Percentiles rank a stretch among this genome's conserved stretches.
phyloP scores from a whole-genome alignment of 2,329 filamentous ascomycete species.

The Exophiala spinifera region DNA sequence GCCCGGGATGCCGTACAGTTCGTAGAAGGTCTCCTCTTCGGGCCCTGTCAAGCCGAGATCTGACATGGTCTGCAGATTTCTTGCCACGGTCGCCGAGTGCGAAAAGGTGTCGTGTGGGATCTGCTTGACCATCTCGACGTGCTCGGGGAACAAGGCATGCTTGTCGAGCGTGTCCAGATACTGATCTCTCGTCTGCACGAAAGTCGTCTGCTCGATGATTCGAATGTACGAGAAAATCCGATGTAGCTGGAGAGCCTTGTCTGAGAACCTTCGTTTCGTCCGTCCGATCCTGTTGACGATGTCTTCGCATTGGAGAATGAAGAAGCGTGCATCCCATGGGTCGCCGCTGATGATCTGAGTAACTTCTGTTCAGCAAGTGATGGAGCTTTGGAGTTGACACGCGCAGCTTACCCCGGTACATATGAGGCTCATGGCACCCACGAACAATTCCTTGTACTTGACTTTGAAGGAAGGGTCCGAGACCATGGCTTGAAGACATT shows the following conservation, averaged over 20 bases:
- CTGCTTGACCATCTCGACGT: constrained; percentile 8
- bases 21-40: constrained; percentile 6
- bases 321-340: constrained; percentile 10
- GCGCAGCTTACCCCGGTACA: constrained; percentile 6
- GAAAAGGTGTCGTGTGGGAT: constrained; percentile 5
- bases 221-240: constrained; percentile 11
- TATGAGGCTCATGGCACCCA: constrained; percentile 10
- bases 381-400: not conserved
- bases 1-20: constrained; percentile 4
- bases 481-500: constrained; percentile 1
- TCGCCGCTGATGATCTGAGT: constrained; percentile 13
- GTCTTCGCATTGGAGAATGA: constrained; percentile 15
- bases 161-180: constrained; percentile 8
- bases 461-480: not conserved
- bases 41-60: constrained; percentile 7
- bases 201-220: constrained; percentile 11
- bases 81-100: not conserved
- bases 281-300: constrained; percentile 10
- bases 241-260: constrained; percentile 9
- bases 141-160: constrained; percentile 3
- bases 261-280: constrained; percentile 3
- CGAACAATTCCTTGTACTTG: constrained; percentile 12
- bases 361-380: not conserved
- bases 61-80: constrained; percentile 1
- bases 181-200: constrained; percentile 9